These are phyloP conservation scores for Takakia lepidozioides DNA, from an alignment of 225 moss, liverwort and hornwort species.

Conservation along the genomic window DNA sequence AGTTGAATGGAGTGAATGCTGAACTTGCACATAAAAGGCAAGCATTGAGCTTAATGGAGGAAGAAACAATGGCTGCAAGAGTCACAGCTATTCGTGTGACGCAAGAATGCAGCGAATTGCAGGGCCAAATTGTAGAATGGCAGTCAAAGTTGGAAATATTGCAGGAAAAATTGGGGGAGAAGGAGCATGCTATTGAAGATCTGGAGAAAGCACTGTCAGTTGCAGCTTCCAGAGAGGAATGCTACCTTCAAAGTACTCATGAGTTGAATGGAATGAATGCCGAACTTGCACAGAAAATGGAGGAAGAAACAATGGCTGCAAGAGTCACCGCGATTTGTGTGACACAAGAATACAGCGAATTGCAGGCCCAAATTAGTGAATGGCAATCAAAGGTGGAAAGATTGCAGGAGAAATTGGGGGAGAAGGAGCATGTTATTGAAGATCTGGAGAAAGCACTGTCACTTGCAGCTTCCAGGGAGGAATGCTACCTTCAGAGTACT, in stretches of 20 bases:
- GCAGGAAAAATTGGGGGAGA: constrained; percentile 12
- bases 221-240: too few relatives aligned
- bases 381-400: constrained; percentile 1
- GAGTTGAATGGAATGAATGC: too few relatives aligned
- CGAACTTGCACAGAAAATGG: constrained; percentile 9
- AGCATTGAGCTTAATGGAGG: constrained; percentile 1
- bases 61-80: too few relatives aligned
- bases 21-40: too few relatives aligned
- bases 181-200: constrained; percentile 23
- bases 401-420: not conserved
- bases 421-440: constrained; percentile 4
- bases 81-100: too few relatives aligned
- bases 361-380: too few relatives aligned
- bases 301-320: constrained; percentile 1
- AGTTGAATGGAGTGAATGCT: too few relatives aligned
- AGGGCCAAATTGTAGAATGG: constrained; percentile 15
- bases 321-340: constrained; percentile 6
- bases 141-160: constrained; percentile 18
- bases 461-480: too few relatives aligned
- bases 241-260: too few relatives aligned
- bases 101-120: not conserved
- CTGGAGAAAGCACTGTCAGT: constrained; percentile 4
- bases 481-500: too few relatives aligned
- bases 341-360: constrained; percentile 2
- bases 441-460: not conserved